phyloP scores from a whole-genome alignment of 1,139 yeast genomes.

The Suhomyces anneliseae region DNA sequence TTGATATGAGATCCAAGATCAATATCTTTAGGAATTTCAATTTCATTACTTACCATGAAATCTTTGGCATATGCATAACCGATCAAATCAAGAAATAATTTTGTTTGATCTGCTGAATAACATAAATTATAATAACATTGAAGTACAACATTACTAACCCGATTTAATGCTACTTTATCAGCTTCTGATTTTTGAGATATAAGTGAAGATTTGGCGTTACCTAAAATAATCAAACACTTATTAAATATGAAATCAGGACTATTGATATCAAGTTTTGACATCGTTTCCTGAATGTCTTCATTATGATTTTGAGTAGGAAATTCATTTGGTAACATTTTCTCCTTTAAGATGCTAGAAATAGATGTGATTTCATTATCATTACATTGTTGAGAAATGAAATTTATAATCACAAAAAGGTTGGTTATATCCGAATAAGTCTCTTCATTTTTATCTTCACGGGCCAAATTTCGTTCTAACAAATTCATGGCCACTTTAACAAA shows the following conservation, averaged over 20 bases:
- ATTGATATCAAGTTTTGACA: not conserved
- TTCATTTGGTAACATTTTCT: not conserved
- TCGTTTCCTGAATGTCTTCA: not conserved
- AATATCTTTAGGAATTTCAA: slow-evolving; percentile 18
- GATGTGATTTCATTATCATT: not conserved
- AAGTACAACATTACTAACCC: slow-evolving; percentile 20
- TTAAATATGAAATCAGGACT: not conserved
- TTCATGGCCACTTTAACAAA: not conserved
- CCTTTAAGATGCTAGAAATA: not conserved
- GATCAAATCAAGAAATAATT: slow-evolving; percentile 22
- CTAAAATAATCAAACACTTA: not conserved
- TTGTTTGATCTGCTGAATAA: slow-evolving; percentile 11
- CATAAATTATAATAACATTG: slow-evolving; percentile 20
- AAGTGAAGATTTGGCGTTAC: not conserved
- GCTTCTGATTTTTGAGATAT: not conserved
- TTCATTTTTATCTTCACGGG: slow-evolving; percentile 1
- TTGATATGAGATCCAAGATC: slow-evolving; percentile 17
- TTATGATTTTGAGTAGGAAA: not conserved
- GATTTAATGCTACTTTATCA: slow-evolving; percentile 3
- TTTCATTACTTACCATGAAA: slow-evolving; percentile 18
- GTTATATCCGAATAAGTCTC: slow-evolving; percentile 3
- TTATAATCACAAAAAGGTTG: slow-evolving; percentile 4
- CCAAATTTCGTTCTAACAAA: slow-evolving; percentile 1
- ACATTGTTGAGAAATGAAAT: not conserved
- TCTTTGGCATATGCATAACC: slow-evolving; percentile 24